phyloP scores from a whole-genome alignment of 345 rosid species.

The Heritiera littoralis region DNA sequence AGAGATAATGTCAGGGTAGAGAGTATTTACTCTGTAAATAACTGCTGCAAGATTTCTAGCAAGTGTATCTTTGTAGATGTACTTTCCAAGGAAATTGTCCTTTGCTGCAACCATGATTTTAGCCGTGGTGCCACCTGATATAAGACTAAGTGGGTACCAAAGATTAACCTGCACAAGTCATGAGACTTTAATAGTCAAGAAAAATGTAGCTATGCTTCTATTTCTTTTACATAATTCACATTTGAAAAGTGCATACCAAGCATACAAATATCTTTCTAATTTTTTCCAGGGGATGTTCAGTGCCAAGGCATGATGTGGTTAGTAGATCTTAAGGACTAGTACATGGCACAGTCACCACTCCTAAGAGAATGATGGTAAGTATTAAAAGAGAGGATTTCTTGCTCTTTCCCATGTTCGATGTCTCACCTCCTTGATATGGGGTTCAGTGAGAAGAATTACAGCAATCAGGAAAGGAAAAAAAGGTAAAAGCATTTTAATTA shows the following conservation, averaged over 20 bases:
- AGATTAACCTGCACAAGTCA: constrained; percentile 66
- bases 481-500: too few species aligned
- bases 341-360: not conserved
- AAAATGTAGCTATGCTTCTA: not conserved
- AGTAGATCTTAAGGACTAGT: not conserved
- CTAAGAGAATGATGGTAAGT: not conserved
- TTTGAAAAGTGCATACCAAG: too few species aligned
- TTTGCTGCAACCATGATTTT: constrained; percentile 96
- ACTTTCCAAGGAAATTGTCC: constrained; percentile 88
- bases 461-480: not conserved
- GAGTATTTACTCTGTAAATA: constrained; percentile 64
- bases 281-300: not conserved
- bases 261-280: not conserved
- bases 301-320: not conserved
- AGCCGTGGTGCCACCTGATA: constrained; percentile 91
- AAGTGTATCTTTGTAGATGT: constrained; percentile 88
- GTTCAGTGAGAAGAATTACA: not conserved
- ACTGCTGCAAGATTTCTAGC: constrained; percentile 89
- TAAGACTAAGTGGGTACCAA: constrained; percentile 88
- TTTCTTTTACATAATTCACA: not conserved
- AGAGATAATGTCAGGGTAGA: not conserved
- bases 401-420: not conserved
- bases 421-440: not conserved
- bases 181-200: not conserved
- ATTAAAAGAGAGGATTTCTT: not conserved